Evolutionary conservation across 805 yeast genomes (phyloP).

Genomic region (Sungouiozyma intestinalis): DNA sequence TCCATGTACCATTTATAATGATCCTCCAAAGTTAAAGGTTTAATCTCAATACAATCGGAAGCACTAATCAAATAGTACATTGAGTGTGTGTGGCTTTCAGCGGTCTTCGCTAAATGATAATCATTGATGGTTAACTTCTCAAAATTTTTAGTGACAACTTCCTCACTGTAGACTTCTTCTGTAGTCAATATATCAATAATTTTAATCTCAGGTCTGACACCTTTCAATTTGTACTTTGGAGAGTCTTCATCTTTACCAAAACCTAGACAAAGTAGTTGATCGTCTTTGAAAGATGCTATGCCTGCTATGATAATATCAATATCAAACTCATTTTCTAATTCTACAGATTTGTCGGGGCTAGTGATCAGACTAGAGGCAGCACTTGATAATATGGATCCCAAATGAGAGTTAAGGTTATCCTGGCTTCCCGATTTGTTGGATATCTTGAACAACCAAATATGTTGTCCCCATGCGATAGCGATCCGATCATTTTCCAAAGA

Average conservation of each 20-base stretch:
- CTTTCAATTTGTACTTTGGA: constrained; percentile 1
- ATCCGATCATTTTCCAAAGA: constrained; percentile 56
- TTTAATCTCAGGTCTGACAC: constrained; percentile 64
- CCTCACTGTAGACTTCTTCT: constrained; percentile 70
- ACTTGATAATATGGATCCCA: constrained; percentile 28
- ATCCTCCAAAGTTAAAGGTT: constrained; percentile 60
- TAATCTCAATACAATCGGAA: constrained; percentile 67
- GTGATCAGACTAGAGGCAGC: constrained; percentile 41
- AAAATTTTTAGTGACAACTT: constrained; percentile 50
- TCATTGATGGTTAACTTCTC: constrained; percentile 68
- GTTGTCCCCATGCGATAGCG: constrained; percentile 73
- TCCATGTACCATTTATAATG: constrained; percentile 63
- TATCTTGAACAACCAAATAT: constrained; percentile 59
- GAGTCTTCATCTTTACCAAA: constrained; percentile 25
- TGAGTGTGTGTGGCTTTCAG: constrained; percentile 23
- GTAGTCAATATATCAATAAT: constrained; percentile 56
- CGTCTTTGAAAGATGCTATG: constrained; percentile 63
- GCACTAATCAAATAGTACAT: constrained; percentile 68
- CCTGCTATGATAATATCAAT: constrained; percentile 56
- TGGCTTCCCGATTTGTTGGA: constrained; percentile 1
- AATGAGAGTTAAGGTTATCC: constrained; percentile 6
- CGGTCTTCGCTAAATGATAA: constrained; percentile 51
- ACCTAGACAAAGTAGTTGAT: constrained; percentile 41
- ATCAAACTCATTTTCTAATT: constrained; percentile 30
- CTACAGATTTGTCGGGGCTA: constrained; percentile 33